Conservation (phyloP, 257 asterid genomes). For the Solanum chiquidenum region DNA sequence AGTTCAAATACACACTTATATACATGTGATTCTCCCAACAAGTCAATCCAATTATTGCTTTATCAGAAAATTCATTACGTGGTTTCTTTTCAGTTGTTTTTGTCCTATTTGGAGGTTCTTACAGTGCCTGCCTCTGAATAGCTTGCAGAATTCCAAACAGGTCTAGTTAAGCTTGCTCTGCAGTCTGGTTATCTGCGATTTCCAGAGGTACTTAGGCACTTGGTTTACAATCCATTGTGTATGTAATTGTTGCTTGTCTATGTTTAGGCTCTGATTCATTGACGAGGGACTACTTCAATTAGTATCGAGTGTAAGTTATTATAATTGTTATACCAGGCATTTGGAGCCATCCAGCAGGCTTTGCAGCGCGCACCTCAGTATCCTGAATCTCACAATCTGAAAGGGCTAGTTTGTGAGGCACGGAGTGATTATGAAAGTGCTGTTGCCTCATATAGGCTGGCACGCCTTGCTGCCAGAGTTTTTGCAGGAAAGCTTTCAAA, state of each 20-base stretch:
- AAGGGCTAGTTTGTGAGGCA: slow-evolving; percentile 87
- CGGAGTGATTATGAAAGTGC: slow-evolving; percentile 75
- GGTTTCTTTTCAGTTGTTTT: not conserved
- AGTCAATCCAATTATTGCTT: not conserved
- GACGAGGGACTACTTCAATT: not conserved
- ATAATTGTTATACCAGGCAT: slow-evolving; percentile 43
- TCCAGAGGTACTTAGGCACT: slow-evolving; percentile 55
- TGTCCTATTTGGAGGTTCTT: not conserved
- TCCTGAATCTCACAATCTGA: slow-evolving; percentile 89
- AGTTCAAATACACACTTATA: not conserved
- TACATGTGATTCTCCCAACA: not conserved
- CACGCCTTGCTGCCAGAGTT: slow-evolving; percentile 46
- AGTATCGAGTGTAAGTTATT: not conserved
- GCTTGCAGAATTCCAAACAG: slow-evolving; percentile 93
- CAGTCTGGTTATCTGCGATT: slow-evolving; percentile 52
- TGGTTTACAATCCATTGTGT: not conserved
- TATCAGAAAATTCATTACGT: not conserved
- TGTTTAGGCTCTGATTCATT: not conserved
- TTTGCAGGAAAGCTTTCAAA: slow-evolving; percentile 33
- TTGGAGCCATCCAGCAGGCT: slow-evolving; percentile 80
- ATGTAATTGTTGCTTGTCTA: not conserved
- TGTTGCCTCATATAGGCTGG: slow-evolving; percentile 67
- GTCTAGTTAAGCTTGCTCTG: slow-evolving; percentile 82
- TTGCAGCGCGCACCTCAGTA: slow-evolving; percentile 77
- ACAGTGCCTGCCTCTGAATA: slow-evolving; percentile 19